Conservation (phyloP, 371 early-diverging fungal species). For the Rozella allomycis region DNA sequence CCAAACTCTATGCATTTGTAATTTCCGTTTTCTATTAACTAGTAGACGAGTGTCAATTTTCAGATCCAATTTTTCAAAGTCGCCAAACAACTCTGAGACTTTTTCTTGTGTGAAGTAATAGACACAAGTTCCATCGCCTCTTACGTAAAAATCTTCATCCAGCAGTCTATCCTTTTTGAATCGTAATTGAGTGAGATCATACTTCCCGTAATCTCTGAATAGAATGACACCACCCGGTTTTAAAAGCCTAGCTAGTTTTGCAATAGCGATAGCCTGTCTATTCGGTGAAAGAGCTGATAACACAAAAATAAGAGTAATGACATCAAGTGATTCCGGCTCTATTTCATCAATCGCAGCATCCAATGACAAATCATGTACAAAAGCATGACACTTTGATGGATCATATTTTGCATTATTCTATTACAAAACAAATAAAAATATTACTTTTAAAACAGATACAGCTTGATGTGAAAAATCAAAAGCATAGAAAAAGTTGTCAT, state of each 20-base stretch:
- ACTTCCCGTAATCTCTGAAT: slow-evolving; percentile 33
- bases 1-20: slow-evolving; percentile 96
- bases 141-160: slow-evolving; percentile 44
- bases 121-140: slow-evolving; percentile 48
- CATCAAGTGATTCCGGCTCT: slow-evolving; percentile 16
- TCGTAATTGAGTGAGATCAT: slow-evolving; percentile 53
- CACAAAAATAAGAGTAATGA: slow-evolving; percentile 41
- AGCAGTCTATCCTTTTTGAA: slow-evolving; percentile 41
- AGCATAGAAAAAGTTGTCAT: slow-evolving; percentile 34
- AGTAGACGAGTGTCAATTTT: slow-evolving; percentile 83
- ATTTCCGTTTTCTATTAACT: slow-evolving; percentile 68
- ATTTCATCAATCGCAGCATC: slow-evolving; percentile 11
- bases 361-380: slow-evolving; percentile 19
- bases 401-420: slow-evolving; percentile 15
- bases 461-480: slow-evolving; percentile 38
- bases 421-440: neutral
- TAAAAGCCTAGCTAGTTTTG: slow-evolving; percentile 17
- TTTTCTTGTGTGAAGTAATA: too few relatives aligned
- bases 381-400: slow-evolving; percentile 14
- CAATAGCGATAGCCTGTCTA: slow-evolving; percentile 10
- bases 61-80: too few relatives aligned
- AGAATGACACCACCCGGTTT: slow-evolving; percentile 26
- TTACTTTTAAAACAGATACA: slow-evolving; percentile 29
- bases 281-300: slow-evolving; percentile 39
- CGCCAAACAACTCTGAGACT: too few relatives aligned